These are phyloP conservation scores for Cucurbita moschata DNA, from an alignment of 306 rosid species.

Conservation along the genomic window DNA sequence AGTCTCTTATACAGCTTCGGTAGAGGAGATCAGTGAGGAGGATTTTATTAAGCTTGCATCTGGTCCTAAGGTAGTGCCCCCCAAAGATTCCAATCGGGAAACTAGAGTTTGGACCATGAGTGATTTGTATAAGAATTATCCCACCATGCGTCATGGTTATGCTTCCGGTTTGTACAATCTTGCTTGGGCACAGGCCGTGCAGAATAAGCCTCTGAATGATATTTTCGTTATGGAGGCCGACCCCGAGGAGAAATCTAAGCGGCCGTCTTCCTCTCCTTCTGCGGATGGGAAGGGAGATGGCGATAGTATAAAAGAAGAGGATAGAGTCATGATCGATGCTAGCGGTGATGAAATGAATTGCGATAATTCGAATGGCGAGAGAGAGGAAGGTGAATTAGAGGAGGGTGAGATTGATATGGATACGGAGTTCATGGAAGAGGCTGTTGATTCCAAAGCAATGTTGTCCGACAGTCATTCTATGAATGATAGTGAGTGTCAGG, in stretches of 20 bases:
- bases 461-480: slow-evolving; percentile 2
- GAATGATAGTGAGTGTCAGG: slow-evolving; percentile 9
- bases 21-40: slow-evolving; percentile 79
- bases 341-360: slow-evolving; percentile 28
- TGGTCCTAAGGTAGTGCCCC: slow-evolving; percentile 3
- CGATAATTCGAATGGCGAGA: slow-evolving; percentile 30
- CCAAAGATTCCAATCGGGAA: slow-evolving; percentile 20
- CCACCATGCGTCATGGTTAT: slow-evolving; percentile 44
- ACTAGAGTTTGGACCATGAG: slow-evolving; percentile 67
- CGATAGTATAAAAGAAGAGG: slow-evolving; percentile 14
- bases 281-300: slow-evolving; percentile 9
- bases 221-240: slow-evolving; percentile 53
- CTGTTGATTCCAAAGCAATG: neutral
- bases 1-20: slow-evolving; percentile 77
- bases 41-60: slow-evolving; percentile 64
- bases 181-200: slow-evolving; percentile 97
- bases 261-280: slow-evolving; percentile 11
- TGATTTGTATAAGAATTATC: slow-evolving; percentile 53
- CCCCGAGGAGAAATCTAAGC: slow-evolving; percentile 24
- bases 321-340: slow-evolving; percentile 15
- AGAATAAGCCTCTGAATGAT: slow-evolving; percentile 77
- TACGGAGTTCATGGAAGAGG: slow-evolving; percentile 21
- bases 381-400: slow-evolving; percentile 90
- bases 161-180: slow-evolving; percentile 53
- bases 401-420: slow-evolving; percentile 99